Evolutionary conservation across 2,329 filamentous ascomycete species (phyloP), one percentile per base, ranked within the genome.

Genomic region (Cercospora sp.): DNA sequence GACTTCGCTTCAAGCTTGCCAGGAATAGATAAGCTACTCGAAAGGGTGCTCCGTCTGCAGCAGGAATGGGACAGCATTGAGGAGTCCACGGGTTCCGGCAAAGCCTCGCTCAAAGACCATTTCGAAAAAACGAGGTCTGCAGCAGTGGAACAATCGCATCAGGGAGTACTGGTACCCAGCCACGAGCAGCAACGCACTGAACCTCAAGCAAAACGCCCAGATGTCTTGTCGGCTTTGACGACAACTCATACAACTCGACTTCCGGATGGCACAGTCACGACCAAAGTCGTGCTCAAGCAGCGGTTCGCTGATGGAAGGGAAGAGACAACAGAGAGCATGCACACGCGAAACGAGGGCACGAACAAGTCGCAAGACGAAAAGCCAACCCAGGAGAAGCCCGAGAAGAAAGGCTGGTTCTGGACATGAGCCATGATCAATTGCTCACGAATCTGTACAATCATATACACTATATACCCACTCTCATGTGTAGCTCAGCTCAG

Each of bases 221-320:
- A 74, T 60, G 75, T 89, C 2, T 75, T 89, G 1, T 87, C 86
- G 0, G 87, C 86, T 1, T 78, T 87, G 51, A 88, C 85, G 0
- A 87, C 82, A 0, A 89, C 86, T 2, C 83, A 87, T 69, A 84
- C 85, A 3, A 83, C 81, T 3, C 83, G 83, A 2, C 78, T 84
- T 1, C 80, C 85, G 0, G 87, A 89, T 74, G 88, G 88, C 12
- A 85, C 84, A 0, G 78, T 88, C 2, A 84, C 85, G 8, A 89
- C 85, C 0, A 88, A 85, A 71, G 83, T 84, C 1, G 79, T 87
- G 9, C 78, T 87, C 16, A 89, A 86, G 69, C 86, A 85, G 73
- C 82, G 85, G 2, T 90, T 88, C 72, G 80, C 84, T 1, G 87
- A 89, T 78, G 88, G 88, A 0, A 81, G 83, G 3, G 87, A 89